A percentile compares a stretch with the other conserved stretches of the same genome.
Conservation (phyloP, 2,329 filamentous ascomycete genomes). For the Blastomyces percursus region DNA sequence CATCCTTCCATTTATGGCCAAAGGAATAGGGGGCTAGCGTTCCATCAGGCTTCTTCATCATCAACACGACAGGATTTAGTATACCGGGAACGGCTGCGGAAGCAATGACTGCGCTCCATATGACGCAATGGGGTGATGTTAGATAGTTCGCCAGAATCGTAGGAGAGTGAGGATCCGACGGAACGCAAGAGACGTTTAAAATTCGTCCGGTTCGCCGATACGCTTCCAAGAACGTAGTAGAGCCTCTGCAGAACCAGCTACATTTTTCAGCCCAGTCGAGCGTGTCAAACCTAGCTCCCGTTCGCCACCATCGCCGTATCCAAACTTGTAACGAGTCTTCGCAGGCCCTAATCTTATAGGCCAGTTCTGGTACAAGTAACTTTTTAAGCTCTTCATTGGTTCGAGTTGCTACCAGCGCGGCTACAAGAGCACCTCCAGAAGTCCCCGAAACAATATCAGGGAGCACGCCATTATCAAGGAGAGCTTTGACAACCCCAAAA, state of each 20-base stretch:
- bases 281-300: slow-evolving; percentile 87
- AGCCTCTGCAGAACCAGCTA: slow-evolving; percentile 83
- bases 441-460: slow-evolving; percentile 95
- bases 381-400: slow-evolving; percentile 84
- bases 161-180: slow-evolving; percentile 85
- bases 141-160: slow-evolving; percentile 92
- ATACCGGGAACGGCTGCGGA: slow-evolving; percentile 95
- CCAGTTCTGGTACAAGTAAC: slow-evolving; percentile 76
- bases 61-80: slow-evolving; percentile 85
- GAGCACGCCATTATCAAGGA: slow-evolving; percentile 73
- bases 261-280: slow-evolving; percentile 79
- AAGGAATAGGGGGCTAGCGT: slow-evolving; percentile 82
- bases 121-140: slow-evolving; percentile 90
- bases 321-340: slow-evolving; percentile 66
- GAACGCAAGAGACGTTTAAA: slow-evolving; percentile 90
- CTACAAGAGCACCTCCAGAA: slow-evolving; percentile 83
- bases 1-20: slow-evolving; percentile 99
- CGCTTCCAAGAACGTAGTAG: slow-evolving; percentile 87
- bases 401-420: slow-evolving; percentile 73
- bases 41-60: slow-evolving; percentile 72
- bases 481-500: slow-evolving; percentile 79
- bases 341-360: slow-evolving; percentile 73
- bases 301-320: slow-evolving; percentile 77
- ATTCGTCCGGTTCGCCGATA: slow-evolving; percentile 90
- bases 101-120: slow-evolving; percentile 92